These are phyloP conservation scores for Tylopilus sp. DNA, from an alignment of 1,284 basidiomycete species.

Conservation along the genomic window DNA sequence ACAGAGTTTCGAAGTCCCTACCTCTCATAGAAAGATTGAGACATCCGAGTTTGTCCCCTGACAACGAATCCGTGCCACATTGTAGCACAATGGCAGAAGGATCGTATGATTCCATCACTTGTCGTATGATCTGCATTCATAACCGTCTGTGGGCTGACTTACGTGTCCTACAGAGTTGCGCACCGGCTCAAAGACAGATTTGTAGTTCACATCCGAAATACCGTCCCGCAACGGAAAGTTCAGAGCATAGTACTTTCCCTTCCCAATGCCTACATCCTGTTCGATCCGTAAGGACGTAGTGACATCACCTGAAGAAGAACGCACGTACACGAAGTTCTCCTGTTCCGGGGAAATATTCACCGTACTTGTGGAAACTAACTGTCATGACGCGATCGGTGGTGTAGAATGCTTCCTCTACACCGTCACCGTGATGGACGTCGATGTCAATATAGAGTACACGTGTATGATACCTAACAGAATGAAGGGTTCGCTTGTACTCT, in stretches of 20 bases:
- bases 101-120: slow-evolving; percentile 95
- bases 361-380: slow-evolving; percentile 97
- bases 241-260: slow-evolving; percentile 89
- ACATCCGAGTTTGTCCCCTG: slow-evolving; percentile 94
- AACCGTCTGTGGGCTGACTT: neutral
- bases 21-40: slow-evolving; percentile 98
- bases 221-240: slow-evolving; percentile 97
- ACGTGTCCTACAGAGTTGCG: slow-evolving; percentile 27
- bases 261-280: slow-evolving; percentile 88
- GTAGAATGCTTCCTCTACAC: slow-evolving; percentile 99
- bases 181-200: slow-evolving; percentile 94
- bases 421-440: slow-evolving; percentile 98
- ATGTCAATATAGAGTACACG: slow-evolving; percentile 98
- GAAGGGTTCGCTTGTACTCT: neutral
- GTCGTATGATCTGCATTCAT: slow-evolving; percentile 74
- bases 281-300: slow-evolving; percentile 9
- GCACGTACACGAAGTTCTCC: slow-evolving; percentile 82
- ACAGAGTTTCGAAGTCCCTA: slow-evolving; percentile 24
- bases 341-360: slow-evolving; percentile 98
- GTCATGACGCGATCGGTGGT: slow-evolving; percentile 99
- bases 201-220: slow-evolving; percentile 94
- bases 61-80: slow-evolving; percentile 97
- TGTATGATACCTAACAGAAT: slow-evolving; percentile 74
- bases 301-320: neutral
- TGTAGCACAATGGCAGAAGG: slow-evolving; percentile 97